Percentiles rank a stretch among this genome's conserved stretches.
Conservation (phyloP, 2,329 filamentous ascomycete genomes). For the Knufia fluminis region DNA sequence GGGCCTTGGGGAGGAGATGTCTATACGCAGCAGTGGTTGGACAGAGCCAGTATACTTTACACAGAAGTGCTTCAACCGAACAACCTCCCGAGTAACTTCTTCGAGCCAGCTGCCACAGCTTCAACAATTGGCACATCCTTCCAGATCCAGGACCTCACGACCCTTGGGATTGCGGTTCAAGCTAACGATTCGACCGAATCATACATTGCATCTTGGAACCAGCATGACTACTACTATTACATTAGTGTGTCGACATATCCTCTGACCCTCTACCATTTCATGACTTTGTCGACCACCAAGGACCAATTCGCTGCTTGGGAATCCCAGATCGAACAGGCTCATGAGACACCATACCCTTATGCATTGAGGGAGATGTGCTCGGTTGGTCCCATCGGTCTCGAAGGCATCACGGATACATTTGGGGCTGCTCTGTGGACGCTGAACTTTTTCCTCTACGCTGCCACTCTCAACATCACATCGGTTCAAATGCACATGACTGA, state of each 20-base stretch:
- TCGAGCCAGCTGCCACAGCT: constrained; percentile 42
- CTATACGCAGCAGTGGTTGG: constrained; percentile 40
- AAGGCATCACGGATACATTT: constrained; percentile 40
- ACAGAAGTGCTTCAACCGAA: constrained; percentile 37
- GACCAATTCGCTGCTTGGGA: constrained; percentile 41
- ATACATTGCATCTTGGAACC: constrained; percentile 40
- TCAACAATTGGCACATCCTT: constrained; percentile 45
- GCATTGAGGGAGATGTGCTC: constrained; percentile 45
- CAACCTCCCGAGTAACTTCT: constrained; percentile 35
- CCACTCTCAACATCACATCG: constrained; percentile 38
- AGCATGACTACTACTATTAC: constrained; percentile 48
- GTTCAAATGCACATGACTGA: constrained; percentile 48
- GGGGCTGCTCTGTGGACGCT: constrained; percentile 44
- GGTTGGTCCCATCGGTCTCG: constrained; percentile 41
- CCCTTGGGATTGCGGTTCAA: constrained; percentile 31
- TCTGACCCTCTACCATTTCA: constrained; percentile 38
- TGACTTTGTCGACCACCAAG: constrained; percentile 39
- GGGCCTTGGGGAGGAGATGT: constrained; percentile 35
- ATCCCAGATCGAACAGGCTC: constrained; percentile 34
- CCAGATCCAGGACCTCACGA: constrained; percentile 34
- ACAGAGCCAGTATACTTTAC: constrained; percentile 36
- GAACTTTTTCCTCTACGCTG: constrained; percentile 44
- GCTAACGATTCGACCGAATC: constrained; percentile 27
- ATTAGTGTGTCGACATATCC: constrained; percentile 38
- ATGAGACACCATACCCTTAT: constrained; percentile 37